phyloP scores from a whole-genome alignment of 2,329 filamentous ascomycete genomes.

The Aschersonia sp. region DNA sequence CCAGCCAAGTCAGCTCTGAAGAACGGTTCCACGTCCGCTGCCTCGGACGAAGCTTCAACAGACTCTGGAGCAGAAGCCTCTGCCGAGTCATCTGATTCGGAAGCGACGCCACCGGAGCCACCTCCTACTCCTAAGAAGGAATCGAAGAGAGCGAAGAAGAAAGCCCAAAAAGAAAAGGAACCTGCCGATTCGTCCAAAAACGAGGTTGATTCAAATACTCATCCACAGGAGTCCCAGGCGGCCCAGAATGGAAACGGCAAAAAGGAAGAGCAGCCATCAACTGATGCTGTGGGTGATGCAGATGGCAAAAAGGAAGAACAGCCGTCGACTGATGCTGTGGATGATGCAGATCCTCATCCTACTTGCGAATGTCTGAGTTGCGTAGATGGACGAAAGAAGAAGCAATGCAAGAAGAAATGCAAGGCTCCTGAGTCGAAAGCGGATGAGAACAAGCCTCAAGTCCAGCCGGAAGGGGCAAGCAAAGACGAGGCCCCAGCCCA shows the following conservation, averaged over 20 bases:
- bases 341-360: constrained; percentile 19
- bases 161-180: constrained; percentile 3
- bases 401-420: constrained; percentile 1
- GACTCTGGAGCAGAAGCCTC: constrained; percentile 7
- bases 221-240: too few species aligned
- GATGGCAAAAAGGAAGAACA: neutral
- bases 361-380: constrained; percentile 14
- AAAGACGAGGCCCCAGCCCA: constrained; percentile 3
- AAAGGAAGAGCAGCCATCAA: too few species aligned
- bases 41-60: constrained; percentile 8
- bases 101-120: constrained; percentile 5
- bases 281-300: too few species aligned
- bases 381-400: constrained; percentile 5
- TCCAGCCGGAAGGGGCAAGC: constrained; percentile 7
- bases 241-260: too few species aligned
- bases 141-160: constrained; percentile 8
- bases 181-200: neutral
- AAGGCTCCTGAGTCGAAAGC: neutral
- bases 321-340: constrained; percentile 10
- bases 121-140: constrained; percentile 5
- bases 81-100: constrained; percentile 9
- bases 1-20: constrained; percentile 24
- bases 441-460: constrained; percentile 5
- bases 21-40: constrained; percentile 9
- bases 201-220: too few species aligned